These are phyloP conservation scores for Solanum appendiculatum DNA, from an alignment of 257 asterid genomes.

Conservation along the genomic window DNA sequence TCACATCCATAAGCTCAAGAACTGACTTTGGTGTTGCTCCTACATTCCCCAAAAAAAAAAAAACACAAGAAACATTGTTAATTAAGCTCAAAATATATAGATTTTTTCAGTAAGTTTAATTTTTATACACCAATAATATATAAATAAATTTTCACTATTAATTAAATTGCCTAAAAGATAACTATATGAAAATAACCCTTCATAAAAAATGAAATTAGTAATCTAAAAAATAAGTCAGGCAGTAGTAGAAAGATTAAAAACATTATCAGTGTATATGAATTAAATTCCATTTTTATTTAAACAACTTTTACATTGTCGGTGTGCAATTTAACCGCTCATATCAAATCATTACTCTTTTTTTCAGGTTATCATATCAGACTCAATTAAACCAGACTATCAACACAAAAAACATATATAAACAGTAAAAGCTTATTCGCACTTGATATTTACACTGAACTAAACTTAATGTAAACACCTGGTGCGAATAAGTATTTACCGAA, in stretches of 20 bases:
- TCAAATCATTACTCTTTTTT: neutral
- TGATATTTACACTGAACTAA: neutral
- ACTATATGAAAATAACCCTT: neutral
- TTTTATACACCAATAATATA: too few relatives aligned
- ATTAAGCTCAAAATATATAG: neutral
- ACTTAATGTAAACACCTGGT: neutral
- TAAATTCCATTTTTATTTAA: neutral
- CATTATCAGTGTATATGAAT: neutral
- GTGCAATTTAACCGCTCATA: neutral
- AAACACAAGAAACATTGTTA: neutral
- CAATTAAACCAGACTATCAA: neutral
- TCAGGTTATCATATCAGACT: neutral
- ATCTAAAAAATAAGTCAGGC: neutral
- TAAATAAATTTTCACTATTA: neutral
- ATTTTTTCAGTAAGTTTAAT: neutral
- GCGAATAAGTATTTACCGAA: neutral
- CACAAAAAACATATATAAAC: neutral
- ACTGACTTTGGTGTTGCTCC: constrained; percentile 97
- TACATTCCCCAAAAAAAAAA: neutral
- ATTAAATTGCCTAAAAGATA: neutral
- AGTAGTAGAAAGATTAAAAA: too few relatives aligned
- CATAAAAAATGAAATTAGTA: neutral
- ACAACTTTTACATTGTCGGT: neutral
- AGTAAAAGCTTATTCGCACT: neutral
- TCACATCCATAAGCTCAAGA: constrained; percentile 95